phyloP scores from a whole-genome alignment of 768 basidiomycete genomes.

The Kwoniella mangroviensis region DNA sequence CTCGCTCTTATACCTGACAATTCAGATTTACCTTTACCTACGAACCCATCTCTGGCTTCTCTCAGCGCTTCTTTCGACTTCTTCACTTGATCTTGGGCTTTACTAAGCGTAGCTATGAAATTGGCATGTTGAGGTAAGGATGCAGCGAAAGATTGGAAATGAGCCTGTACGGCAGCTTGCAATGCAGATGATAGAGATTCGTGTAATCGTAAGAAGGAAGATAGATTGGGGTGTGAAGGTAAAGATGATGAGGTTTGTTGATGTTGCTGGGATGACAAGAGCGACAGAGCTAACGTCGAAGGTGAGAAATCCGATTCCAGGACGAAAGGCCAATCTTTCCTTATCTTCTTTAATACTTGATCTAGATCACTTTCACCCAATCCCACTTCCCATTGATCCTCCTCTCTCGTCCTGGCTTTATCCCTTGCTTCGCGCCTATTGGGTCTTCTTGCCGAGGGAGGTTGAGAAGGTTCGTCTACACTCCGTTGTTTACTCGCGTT shows the following conservation, averaged over 20 bases:
- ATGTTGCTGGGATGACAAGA: slow-evolving; percentile 61
- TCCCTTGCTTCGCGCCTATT: slow-evolving; percentile 32
- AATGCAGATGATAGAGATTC: slow-evolving; percentile 50
- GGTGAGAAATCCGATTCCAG: slow-evolving; percentile 72
- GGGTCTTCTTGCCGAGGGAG: slow-evolving; percentile 20
- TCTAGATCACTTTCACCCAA: slow-evolving; percentile 71
- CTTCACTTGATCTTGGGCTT: slow-evolving; percentile 75
- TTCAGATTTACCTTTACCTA: slow-evolving; percentile 55
- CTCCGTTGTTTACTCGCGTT: slow-evolving; percentile 32
- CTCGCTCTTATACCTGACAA: slow-evolving; percentile 70
- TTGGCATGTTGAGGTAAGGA: slow-evolving; percentile 87
- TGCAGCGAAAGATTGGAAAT: slow-evolving; percentile 94
- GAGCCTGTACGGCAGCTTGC: slow-evolving; percentile 64
- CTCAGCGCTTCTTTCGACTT: slow-evolving; percentile 72
- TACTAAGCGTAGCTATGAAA: slow-evolving; percentile 71
- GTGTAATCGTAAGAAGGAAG: slow-evolving; percentile 50
- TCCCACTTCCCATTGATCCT: slow-evolving; percentile 35
- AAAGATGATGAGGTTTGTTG: slow-evolving; percentile 30
- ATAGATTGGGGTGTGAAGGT: slow-evolving; percentile 38
- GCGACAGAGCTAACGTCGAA: slow-evolving; percentile 86
- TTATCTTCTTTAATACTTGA: slow-evolving; percentile 83
- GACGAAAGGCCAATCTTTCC: slow-evolving; percentile 87
- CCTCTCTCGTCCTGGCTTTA: slow-evolving; percentile 23
- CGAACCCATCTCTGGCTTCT: slow-evolving; percentile 79
- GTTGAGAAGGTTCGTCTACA: slow-evolving; percentile 15